Conservation (phyloP, 352 stramenopile species). For the Pythium apleroticum region DNA sequence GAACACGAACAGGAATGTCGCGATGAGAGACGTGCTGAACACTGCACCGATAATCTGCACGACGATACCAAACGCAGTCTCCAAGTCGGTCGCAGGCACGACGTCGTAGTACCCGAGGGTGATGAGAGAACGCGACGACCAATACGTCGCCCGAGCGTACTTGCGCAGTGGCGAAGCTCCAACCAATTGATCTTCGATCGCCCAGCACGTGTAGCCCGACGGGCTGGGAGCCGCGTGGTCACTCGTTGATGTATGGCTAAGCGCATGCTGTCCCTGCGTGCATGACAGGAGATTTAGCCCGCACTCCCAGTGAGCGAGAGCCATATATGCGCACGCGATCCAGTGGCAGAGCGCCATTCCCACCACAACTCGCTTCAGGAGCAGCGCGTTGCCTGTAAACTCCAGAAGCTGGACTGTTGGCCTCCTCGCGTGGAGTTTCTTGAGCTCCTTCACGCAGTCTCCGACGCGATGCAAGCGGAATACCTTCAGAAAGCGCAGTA, state of each 20-base stretch:
- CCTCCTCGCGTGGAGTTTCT: slow-evolving; percentile 41
- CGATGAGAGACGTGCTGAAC: slow-evolving; percentile 66
- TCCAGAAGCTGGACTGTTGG: slow-evolving; percentile 52
- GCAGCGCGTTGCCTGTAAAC: slow-evolving; percentile 53
- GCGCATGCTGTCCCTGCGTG: slow-evolving; percentile 25
- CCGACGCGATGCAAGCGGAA: slow-evolving; percentile 54
- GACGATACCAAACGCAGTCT: slow-evolving; percentile 58
- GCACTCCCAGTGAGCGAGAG: slow-evolving; percentile 65
- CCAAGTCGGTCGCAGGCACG: slow-evolving; percentile 43
- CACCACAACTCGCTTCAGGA: slow-evolving; percentile 45
- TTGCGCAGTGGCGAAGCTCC: slow-evolving; percentile 42
- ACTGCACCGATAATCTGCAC: slow-evolving; percentile 63
- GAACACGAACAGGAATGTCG: slow-evolving; percentile 75
- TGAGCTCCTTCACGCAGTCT: slow-evolving; percentile 46
- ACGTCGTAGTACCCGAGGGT: slow-evolving; percentile 69
- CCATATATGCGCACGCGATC: slow-evolving; percentile 67
- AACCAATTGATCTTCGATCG: slow-evolving; percentile 63
- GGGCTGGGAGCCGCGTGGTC: neutral
- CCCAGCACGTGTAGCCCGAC: slow-evolving; percentile 54
- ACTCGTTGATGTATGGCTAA: neutral
- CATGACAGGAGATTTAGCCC: slow-evolving; percentile 58
- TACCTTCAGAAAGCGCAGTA: slow-evolving; percentile 53
- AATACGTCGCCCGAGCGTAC: slow-evolving; percentile 61
- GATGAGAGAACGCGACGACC: slow-evolving; percentile 51
- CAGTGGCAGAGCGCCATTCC: slow-evolving; percentile 55